Percentiles rank a stretch among this genome's conserved stretches.
Conservation (phyloP, 805 yeast genomes). For the Myxozyma kluyveri region DNA sequence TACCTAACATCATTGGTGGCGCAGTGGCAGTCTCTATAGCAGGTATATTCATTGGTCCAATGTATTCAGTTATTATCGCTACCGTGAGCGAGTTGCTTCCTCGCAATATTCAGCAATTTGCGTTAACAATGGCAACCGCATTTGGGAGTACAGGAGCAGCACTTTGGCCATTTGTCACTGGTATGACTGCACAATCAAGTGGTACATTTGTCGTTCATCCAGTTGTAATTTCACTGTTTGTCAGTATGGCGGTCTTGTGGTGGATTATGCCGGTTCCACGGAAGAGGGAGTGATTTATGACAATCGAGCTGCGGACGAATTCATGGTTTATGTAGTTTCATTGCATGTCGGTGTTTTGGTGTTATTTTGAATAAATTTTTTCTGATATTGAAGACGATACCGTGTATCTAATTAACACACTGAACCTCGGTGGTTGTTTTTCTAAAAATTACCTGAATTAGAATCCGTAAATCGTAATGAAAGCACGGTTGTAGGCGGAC, state of each 20-base stretch:
- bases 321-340: too few species aligned
- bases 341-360: too few species aligned
- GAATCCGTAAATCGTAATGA: too few species aligned
- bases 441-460: too few species aligned
- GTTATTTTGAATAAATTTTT: too few species aligned
- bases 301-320: too few species aligned
- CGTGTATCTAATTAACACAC: too few species aligned
- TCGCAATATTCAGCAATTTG: constrained; percentile 55
- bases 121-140: constrained; percentile 72
- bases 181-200: constrained; percentile 42
- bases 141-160: constrained; percentile 86
- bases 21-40: constrained; percentile 48
- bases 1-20: constrained; percentile 46
- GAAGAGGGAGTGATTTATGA: too few species aligned
- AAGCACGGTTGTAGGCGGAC: too few species aligned
- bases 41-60: constrained; percentile 66
- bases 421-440: too few species aligned
- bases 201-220: constrained; percentile 35
- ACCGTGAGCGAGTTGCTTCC: constrained; percentile 64
- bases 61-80: constrained; percentile 62
- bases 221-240: constrained; percentile 29
- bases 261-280: constrained; percentile 10
- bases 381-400: too few species aligned
- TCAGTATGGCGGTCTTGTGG: constrained; percentile 33
- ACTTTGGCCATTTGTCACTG: constrained; percentile 62